Evolutionary conservation across 192 early-diverging fungal species (phyloP).

Genomic region (Chytriomyces confervae): DNA sequence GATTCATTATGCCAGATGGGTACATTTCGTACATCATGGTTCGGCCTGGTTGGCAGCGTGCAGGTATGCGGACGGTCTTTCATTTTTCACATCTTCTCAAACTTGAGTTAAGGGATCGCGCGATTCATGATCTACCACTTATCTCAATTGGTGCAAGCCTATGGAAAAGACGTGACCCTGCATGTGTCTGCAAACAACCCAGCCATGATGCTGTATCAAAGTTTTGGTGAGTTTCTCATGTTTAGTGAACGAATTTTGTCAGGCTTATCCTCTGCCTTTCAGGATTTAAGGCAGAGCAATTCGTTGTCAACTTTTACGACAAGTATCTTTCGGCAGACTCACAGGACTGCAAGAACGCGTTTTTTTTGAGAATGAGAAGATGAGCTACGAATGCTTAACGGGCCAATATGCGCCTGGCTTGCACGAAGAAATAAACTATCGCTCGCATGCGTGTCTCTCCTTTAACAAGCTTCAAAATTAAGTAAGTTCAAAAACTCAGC

Average conservation of each 20-base stretch:
- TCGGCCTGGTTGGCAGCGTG: conserved; percentile 80
- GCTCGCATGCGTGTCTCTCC: too few species aligned
- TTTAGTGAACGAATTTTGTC: not conserved
- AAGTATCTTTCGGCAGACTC: conserved; percentile 81
- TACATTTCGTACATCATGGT: conserved; percentile 92
- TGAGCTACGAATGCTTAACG: conserved; percentile 33
- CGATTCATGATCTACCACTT: conserved; percentile 85
- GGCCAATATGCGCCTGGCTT: too few species aligned
- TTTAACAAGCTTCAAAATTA: too few species aligned
- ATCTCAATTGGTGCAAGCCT: conserved; percentile 62
- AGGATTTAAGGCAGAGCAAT: conserved; percentile 94
- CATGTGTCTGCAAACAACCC: conserved; percentile 93
- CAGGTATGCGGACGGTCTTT: conserved; percentile 59
- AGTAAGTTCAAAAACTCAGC: too few species aligned
- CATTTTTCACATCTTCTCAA: too few species aligned
- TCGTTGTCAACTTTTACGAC: conserved; percentile 88
- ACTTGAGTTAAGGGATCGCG: conserved; percentile 8
- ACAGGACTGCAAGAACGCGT: conserved; percentile 80
- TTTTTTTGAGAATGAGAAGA: conserved; percentile 80
- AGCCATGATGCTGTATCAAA: conserved; percentile 66
- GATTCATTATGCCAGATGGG: conserved; percentile 89
- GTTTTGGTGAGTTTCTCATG: conserved; percentile 38
- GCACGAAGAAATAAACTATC: too few species aligned
- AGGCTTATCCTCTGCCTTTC: conserved; percentile 33
- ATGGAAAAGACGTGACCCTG: conserved; percentile 82